A percentile compares a stretch with the other conserved stretches of the same genome.
phyloP scores from a whole-genome alignment of 108 stramenopile species.

The Skeletonema costatum region DNA sequence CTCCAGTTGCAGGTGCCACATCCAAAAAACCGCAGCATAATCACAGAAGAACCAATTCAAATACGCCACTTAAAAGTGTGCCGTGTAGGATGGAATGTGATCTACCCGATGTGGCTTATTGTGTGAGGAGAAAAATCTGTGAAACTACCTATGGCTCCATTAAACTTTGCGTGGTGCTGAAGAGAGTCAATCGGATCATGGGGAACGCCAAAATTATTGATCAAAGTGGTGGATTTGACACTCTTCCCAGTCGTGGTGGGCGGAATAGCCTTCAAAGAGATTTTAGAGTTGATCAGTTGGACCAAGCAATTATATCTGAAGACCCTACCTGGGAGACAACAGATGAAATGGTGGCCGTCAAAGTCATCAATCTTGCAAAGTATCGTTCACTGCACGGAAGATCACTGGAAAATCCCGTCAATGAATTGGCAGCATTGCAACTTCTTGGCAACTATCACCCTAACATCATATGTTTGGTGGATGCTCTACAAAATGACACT shows the following conservation, averaged over 20 bases:
- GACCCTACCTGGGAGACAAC: constrained; percentile 41
- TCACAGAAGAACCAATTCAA: background rate
- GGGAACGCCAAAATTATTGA: background rate
- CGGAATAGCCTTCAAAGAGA: background rate
- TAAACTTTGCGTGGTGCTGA: constrained; percentile 36
- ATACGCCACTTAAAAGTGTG: background rate
- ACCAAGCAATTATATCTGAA: background rate
- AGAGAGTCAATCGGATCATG: constrained; percentile 5
- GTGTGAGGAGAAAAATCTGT: constrained; percentile 38
- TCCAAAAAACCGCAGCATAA: background rate
- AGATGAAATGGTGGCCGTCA: constrained; percentile 43
- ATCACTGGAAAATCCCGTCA: constrained; percentile 60
- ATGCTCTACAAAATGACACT: constrained; percentile 53
- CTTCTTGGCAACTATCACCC: constrained; percentile 49
- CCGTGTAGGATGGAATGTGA: constrained; percentile 20
- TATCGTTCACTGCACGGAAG: constrained; percentile 25
- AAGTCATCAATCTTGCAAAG: constrained; percentile 37
- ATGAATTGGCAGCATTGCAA: constrained; percentile 62
- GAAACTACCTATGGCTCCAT: constrained; percentile 40
- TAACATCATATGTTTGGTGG: constrained; percentile 30
- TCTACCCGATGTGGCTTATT: constrained; percentile 32
- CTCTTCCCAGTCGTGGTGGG: background rate
- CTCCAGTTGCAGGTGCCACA: background rate
- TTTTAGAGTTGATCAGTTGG: constrained; percentile 1
- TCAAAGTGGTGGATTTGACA: background rate